These are phyloP conservation scores for Podosphaera fusca DNA, from an alignment of 2,329 filamentous ascomycete genomes.

Conservation along the genomic window DNA sequence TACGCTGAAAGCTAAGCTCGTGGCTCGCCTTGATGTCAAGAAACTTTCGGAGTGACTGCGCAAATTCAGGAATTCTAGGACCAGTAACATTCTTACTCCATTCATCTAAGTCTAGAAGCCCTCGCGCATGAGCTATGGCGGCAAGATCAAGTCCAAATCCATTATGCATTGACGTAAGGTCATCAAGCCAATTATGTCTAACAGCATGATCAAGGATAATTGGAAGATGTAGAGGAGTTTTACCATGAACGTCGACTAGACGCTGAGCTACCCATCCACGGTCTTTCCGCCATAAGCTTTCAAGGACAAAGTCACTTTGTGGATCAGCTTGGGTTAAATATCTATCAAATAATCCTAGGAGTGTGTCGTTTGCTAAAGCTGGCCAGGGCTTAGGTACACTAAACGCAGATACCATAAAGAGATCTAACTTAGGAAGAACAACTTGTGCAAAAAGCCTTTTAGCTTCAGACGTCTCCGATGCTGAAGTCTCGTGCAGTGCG, in stretches of 20 bases:
- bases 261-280: slow-evolving; percentile 64
- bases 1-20: slow-evolving; percentile 52
- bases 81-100: slow-evolving; percentile 54
- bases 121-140: slow-evolving; percentile 61
- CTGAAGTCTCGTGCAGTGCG: slow-evolving; percentile 35
- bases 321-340: slow-evolving; percentile 61
- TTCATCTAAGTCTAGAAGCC: slow-evolving; percentile 53
- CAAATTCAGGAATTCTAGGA: slow-evolving; percentile 37
- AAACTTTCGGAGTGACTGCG: slow-evolving; percentile 53
- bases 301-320: slow-evolving; percentile 69
- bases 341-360: slow-evolving; percentile 57
- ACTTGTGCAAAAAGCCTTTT: slow-evolving; percentile 43
- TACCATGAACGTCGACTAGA: slow-evolving; percentile 54
- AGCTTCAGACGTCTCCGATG: slow-evolving; percentile 38
- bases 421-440: slow-evolving; percentile 49
- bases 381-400: slow-evolving; percentile 61
- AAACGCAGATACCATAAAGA: slow-evolving; percentile 58
- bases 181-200: slow-evolving; percentile 64
- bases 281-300: slow-evolving; percentile 81
- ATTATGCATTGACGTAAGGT: slow-evolving; percentile 38
- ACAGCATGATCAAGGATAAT: slow-evolving; percentile 59
- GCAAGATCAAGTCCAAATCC: slow-evolving; percentile 76
- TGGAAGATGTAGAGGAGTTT: slow-evolving; percentile 41
- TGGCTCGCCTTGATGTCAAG: slow-evolving; percentile 64
- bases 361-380: slow-evolving; percentile 47